Conservation (phyloP, 2,329 filamentous ascomycete species). For the Trichoderma sp. region DNA sequence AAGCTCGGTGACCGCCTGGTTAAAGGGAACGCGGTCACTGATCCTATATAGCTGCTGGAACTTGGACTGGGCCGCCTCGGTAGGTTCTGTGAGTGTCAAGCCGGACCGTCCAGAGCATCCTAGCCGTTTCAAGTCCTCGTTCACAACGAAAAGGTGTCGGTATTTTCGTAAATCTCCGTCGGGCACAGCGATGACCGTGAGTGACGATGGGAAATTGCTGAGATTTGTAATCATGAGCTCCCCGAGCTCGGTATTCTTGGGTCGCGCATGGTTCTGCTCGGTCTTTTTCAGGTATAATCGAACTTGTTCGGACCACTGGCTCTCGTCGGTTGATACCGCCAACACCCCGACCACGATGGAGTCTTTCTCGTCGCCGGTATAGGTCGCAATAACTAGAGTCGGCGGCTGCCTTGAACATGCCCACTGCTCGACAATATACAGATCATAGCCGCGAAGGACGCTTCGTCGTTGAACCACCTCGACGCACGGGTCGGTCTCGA, state of each 20-base stretch:
- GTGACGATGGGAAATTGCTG: slow-evolving; percentile 84
- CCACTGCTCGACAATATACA: slow-evolving; percentile 97
- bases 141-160: slow-evolving; percentile 85
- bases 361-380: slow-evolving; percentile 83
- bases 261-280: slow-evolving; percentile 80
- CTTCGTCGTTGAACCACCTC: slow-evolving; percentile 72
- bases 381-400: slow-evolving; percentile 89
- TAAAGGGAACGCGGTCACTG: slow-evolving; percentile 78
- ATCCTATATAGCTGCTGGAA: slow-evolving; percentile 90
- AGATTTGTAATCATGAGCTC: slow-evolving; percentile 93
- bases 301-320: slow-evolving; percentile 76
- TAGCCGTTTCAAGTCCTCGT: slow-evolving; percentile 89
- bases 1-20: slow-evolving; percentile 80
- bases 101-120: slow-evolving; percentile 90
- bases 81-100: slow-evolving; percentile 77
- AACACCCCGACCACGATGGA: slow-evolving; percentile 79
- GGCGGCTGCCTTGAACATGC: slow-evolving; percentile 88
- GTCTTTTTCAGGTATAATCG: slow-evolving; percentile 85
- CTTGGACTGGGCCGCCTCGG: slow-evolving; percentile 82
- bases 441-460: slow-evolving; percentile 79
- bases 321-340: slow-evolving; percentile 79
- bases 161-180: slow-evolving; percentile 83
- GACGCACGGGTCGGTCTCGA: slow-evolving; percentile 82
- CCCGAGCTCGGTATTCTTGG: slow-evolving; percentile 79
- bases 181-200: slow-evolving; percentile 90